A percentile compares a stretch with the other conserved stretches of the same genome.
These are phyloP conservation scores for Talaromyces piceae DNA, from an alignment of 2,329 filamentous ascomycete genomes.

Conservation along the genomic window DNA sequence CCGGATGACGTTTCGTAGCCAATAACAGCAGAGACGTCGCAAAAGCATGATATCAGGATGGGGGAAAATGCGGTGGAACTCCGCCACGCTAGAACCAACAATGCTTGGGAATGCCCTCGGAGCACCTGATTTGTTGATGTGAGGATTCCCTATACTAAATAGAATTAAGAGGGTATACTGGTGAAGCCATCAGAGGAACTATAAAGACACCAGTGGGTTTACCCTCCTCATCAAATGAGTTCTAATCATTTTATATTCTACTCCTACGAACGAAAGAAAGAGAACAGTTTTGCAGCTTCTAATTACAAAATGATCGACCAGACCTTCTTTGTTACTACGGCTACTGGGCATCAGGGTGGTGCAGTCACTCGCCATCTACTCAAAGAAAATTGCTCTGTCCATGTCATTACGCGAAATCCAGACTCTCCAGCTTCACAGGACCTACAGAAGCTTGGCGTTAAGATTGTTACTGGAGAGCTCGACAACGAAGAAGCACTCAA, in stretches of 20 bases:
- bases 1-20: not conserved
- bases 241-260: not conserved
- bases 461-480: slow-evolving; percentile 24
- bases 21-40: not conserved
- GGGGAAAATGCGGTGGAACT: slow-evolving; percentile 4
- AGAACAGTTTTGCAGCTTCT: no score
- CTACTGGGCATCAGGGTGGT: slow-evolving; percentile 26
- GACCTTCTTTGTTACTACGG: slow-evolving; percentile 21
- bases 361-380: slow-evolving; percentile 23
- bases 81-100: slow-evolving; percentile 2
- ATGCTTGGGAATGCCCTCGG: no score
- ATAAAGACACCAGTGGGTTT: not conserved
- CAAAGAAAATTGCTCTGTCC: slow-evolving; percentile 20
- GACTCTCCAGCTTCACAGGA: slow-evolving; percentile 19
- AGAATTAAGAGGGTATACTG: not conserved
- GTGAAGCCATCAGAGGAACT: not conserved
- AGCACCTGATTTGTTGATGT: not conserved
- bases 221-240: not conserved
- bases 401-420: slow-evolving; percentile 26
- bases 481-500: slow-evolving; percentile 22
- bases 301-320: slow-evolving; percentile 1
- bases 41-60: not conserved
- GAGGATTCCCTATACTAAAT: not conserved
- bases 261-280: no score
- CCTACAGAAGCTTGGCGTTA: slow-evolving; percentile 23